Evolutionary conservation across 78 protist genomes (phyloP).

Genomic region (Tieghemostelium lacteum): DNA sequence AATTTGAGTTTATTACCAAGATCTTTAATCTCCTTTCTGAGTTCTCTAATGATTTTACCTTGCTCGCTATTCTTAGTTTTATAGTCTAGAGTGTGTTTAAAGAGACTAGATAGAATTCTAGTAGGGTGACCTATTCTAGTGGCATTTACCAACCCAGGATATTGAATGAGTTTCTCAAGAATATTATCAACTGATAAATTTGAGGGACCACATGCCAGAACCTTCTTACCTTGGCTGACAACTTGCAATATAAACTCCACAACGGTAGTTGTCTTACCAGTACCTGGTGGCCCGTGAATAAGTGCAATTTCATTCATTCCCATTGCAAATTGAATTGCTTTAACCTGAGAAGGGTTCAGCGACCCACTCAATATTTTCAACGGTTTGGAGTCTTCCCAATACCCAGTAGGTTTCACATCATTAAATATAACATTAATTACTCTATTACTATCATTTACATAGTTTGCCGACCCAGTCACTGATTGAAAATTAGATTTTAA

Average conservation of each 20-base stretch:
- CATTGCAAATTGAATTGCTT: slow-evolving; percentile 75
- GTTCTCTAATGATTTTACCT: slow-evolving; percentile 23
- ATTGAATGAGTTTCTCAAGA: slow-evolving; percentile 40
- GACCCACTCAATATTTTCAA: not conserved
- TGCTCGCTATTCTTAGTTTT: slow-evolving; percentile 56
- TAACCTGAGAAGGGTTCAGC: slow-evolving; percentile 72
- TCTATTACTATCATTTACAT: not conserved
- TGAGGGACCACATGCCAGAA: slow-evolving; percentile 90
- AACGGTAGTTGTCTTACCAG: slow-evolving; percentile 91
- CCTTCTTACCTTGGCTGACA: slow-evolving; percentile 62
- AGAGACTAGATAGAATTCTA: slow-evolving; percentile 78
- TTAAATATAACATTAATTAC: slow-evolving; percentile 3
- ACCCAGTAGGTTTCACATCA: slow-evolving; percentile 1
- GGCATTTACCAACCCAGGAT: not conserved
- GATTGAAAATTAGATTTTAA: not conserved
- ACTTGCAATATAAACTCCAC: slow-evolving; percentile 87
- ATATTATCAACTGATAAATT: slow-evolving; percentile 89
- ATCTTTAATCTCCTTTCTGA: slow-evolving; percentile 21
- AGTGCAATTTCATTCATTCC: slow-evolving; percentile 81
- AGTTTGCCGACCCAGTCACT: no score
- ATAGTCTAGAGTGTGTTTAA: slow-evolving; percentile 79
- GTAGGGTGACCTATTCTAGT: slow-evolving; percentile 94
- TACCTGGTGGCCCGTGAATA: slow-evolving; percentile 93
- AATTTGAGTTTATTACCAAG: not conserved
- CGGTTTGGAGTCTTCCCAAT: not conserved